These are phyloP conservation scores for Diaporthe citri DNA, from an alignment of 2,329 filamentous ascomycete genomes.

Conservation along the genomic window DNA sequence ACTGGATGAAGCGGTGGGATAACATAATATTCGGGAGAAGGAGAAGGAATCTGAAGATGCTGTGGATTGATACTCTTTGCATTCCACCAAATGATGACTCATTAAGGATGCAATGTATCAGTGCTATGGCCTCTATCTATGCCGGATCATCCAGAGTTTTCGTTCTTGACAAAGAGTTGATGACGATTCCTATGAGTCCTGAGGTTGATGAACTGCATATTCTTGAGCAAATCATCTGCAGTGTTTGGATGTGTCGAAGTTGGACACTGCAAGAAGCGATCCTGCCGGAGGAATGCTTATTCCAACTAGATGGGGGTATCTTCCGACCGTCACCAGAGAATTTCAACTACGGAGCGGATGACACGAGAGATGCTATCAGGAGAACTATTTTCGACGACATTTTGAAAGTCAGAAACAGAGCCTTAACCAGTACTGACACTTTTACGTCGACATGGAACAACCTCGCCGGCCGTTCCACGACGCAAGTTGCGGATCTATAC, in stretches of 20 bases:
- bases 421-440: neutral
- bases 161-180: constrained; percentile 1
- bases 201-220: neutral
- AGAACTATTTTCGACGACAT: neutral
- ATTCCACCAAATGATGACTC: neutral
- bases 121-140: neutral
- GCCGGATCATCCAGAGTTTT: neutral
- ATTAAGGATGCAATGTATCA: neutral
- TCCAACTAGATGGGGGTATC: neutral
- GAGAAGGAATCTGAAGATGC: neutral
- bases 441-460: neutral
- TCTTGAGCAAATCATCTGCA: neutral
- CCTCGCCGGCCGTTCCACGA: neutral
- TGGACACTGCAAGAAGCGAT: constrained; percentile 9
- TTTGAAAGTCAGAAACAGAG: neutral
- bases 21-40: neutral
- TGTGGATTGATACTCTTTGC: neutral
- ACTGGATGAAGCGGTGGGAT: neutral
- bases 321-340: neutral
- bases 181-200: neutral
- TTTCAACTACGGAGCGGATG: neutral
- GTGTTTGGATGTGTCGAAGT: constrained; percentile 1
- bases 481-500: neutral
- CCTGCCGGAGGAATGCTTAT: neutral
- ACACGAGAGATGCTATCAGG: neutral